Percentiles rank a stretch among this genome's conserved stretches.
These are phyloP conservation scores for Cladophialophora bantiana DNA, from an alignment of 2,329 filamentous ascomycete species.

Conservation along the genomic window DNA sequence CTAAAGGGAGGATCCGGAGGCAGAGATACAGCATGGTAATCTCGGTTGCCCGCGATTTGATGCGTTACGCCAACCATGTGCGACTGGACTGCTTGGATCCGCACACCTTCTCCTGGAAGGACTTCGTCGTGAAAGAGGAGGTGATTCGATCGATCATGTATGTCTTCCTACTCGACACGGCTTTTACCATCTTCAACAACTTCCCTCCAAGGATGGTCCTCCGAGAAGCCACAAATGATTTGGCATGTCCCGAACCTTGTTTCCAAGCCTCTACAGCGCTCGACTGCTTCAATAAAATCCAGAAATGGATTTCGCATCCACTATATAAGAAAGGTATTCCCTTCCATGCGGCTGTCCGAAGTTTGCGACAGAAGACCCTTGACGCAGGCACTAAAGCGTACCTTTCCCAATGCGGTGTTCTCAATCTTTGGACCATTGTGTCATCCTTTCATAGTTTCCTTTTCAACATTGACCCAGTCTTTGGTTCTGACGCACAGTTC, in stretches of 20 bases:
- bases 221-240: constrained; percentile 41
- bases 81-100: too few relatives aligned
- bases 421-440: constrained; percentile 16
- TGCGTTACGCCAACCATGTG: too few relatives aligned
- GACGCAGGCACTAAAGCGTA: background rate
- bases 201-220: constrained; percentile 43
- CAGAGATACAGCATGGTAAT: constrained; percentile 43
- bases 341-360: background rate
- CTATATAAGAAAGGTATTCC: too few relatives aligned
- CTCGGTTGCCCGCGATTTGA: constrained; percentile 10
- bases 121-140: constrained; percentile 40
- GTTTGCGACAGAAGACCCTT: background rate
- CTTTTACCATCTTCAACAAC: constrained; percentile 44
- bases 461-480: constrained; percentile 11
- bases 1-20: constrained; percentile 47
- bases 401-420: constrained; percentile 4
- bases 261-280: constrained; percentile 42
- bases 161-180: constrained; percentile 44
- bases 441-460: constrained; percentile 10
- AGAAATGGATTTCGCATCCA: constrained; percentile 29
- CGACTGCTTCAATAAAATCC: constrained; percentile 36
- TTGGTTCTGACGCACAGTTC: constrained; percentile 3
- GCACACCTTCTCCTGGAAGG: constrained; percentile 16
- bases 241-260: constrained; percentile 42
- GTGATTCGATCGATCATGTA: constrained; percentile 42